phyloP scores from a whole-genome alignment of 371 early-diverging fungal species.

The Mortierella sp. region DNA sequence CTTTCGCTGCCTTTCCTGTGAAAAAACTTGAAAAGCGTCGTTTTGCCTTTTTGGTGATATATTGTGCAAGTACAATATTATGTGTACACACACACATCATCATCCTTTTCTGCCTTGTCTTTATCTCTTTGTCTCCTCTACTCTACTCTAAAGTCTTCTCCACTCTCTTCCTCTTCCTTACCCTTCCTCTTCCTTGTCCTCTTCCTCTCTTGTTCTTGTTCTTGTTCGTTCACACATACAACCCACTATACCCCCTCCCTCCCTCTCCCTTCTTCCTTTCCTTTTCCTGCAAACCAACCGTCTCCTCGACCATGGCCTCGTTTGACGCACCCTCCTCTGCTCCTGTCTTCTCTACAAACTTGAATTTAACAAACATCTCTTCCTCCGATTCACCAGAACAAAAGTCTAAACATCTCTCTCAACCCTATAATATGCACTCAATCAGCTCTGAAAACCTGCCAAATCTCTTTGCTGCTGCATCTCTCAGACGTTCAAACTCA shows the following conservation, averaged over 20 bases:
- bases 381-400: slow-evolving; percentile 1
- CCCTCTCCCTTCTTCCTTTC: no score
- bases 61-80: no score
- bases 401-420: slow-evolving; percentile 45
- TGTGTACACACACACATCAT: neutral
- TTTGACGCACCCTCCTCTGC: neutral
- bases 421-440: slow-evolving; percentile 50
- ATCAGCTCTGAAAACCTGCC: slow-evolving; percentile 52
- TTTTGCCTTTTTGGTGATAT: no score
- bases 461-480: slow-evolving; percentile 40
- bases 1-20: no score
- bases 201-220: neutral
- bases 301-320: neutral
- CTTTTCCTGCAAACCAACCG: neutral
- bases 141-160: neutral
- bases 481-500: slow-evolving; percentile 44
- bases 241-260: no score
- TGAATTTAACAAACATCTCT: neutral
- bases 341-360: neutral
- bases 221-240: neutral
- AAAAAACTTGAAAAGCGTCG: no score
- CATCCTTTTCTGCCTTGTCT: neutral
- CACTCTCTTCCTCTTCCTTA: neutral
- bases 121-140: neutral
- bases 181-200: slow-evolving; percentile 1